Percentiles rank a stretch among this genome's conserved stretches.
These are phyloP conservation scores for Cyberlindnera americana DNA, from an alignment of 805 yeast genomes.

Conservation along the genomic window DNA sequence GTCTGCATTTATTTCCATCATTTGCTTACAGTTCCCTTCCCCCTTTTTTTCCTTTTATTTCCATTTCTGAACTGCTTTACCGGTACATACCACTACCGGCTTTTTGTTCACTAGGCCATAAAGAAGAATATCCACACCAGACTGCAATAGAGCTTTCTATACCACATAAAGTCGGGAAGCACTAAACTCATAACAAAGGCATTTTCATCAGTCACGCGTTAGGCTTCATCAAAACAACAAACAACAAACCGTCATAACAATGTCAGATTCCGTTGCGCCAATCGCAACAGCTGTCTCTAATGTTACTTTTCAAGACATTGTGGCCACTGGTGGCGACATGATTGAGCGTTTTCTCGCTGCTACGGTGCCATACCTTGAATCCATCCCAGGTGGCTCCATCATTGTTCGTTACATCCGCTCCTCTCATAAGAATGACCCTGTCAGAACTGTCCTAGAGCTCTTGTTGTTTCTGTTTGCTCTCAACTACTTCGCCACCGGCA, in stretches of 20 bases:
- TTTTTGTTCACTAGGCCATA: too few relatives aligned
- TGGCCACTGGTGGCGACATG: conserved; percentile 10
- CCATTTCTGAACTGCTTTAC: too few relatives aligned
- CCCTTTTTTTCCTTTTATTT: too few relatives aligned
- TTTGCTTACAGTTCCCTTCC: too few relatives aligned
- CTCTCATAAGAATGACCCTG: conserved; percentile 91
- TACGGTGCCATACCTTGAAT: conserved; percentile 17
- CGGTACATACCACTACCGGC: too few relatives aligned
- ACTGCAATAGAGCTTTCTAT: too few relatives aligned
- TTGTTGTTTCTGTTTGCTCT: conserved; percentile 76
- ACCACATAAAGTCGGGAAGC: too few relatives aligned
- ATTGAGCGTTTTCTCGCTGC: conserved; percentile 6
- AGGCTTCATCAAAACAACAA: too few relatives aligned
- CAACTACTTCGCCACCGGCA: conserved; percentile 73
- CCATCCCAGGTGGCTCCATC: conserved; percentile 54
- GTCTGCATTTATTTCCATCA: too few relatives aligned
- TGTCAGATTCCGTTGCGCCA: neutral
- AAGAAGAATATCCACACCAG: too few relatives aligned
- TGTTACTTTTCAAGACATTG: conserved; percentile 16
- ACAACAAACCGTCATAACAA: neutral
- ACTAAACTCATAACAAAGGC: too few relatives aligned
- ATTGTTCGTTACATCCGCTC: conserved; percentile 70
- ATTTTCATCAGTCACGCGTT: too few relatives aligned
- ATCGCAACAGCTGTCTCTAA: conserved; percentile 5
- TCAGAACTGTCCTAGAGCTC: conserved; percentile 79